A percentile compares a stretch with the other conserved stretches of the same genome.
phyloP scores from a whole-genome alignment of 495 filamentous ascomycete species.

The Neurospora sp. region DNA sequence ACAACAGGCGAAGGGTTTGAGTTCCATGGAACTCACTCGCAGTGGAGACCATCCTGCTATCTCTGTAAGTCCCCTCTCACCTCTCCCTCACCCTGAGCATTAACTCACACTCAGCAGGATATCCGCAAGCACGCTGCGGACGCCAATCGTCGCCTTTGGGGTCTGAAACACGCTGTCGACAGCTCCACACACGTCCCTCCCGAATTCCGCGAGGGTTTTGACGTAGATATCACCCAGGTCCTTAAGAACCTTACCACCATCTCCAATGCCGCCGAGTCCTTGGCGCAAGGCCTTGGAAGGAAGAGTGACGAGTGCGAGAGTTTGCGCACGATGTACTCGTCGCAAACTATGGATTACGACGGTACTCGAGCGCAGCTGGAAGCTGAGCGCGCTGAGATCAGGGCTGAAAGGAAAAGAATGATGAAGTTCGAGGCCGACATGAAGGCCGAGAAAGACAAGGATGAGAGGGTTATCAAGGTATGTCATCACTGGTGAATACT shows the following conservation, averaged over 20 bases:
- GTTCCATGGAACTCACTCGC: not conserved
- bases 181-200: not conserved
- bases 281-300: not conserved
- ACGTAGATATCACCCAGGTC: not conserved
- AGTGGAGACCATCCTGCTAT: not conserved
- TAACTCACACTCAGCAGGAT: not conserved
- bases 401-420: not conserved
- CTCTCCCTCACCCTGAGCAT: not conserved
- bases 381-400: not conserved
- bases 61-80: not conserved
- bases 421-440: not conserved
- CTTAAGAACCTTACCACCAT: not conserved
- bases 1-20: not conserved
- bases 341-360: not conserved
- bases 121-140: not conserved
- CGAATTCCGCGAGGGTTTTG: not conserved
- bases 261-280: not conserved
- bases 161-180: not conserved
- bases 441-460: not conserved
- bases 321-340: not conserved
- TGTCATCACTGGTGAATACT: not conserved
- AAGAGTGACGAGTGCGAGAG: not conserved
- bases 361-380: not conserved
- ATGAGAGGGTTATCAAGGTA: constrained; percentile 8
- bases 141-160: not conserved